A percentile compares a stretch with the other conserved stretches of the same genome.
phyloP scores from a whole-genome alignment of 1,284 basidiomycete species.

The Exobasidium cylindrosporum region DNA sequence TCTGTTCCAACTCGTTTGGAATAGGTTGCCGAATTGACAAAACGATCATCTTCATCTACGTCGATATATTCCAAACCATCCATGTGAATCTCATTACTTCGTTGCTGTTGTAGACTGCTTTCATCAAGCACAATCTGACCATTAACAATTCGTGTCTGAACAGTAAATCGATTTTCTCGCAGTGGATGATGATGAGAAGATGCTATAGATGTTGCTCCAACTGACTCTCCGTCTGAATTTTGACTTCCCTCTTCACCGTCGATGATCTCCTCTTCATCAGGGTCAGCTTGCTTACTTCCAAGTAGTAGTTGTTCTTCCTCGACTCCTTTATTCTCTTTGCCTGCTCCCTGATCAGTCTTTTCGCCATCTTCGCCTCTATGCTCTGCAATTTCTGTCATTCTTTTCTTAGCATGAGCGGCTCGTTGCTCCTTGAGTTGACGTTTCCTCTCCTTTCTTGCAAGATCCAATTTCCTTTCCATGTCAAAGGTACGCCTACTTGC shows the following conservation, averaged over 20 bases:
- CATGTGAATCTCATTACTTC: conserved; percentile 15
- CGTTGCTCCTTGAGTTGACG: conserved; percentile 6
- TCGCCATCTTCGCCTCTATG: conserved; percentile 19
- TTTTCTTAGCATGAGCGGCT: too few species aligned
- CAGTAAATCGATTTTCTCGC: conserved; percentile 48
- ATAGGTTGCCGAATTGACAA: conserved; percentile 79
- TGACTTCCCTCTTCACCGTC: conserved; percentile 22
- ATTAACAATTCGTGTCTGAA: conserved; percentile 54
- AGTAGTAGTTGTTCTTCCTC: conserved; percentile 19
- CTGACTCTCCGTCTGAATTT: conserved; percentile 14
- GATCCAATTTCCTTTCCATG: conserved; percentile 35
- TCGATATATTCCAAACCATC: conserved; percentile 66
- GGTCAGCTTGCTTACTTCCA: conserved; percentile 5
- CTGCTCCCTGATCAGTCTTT: conserved; percentile 15
- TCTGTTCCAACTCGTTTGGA: conserved; percentile 63
- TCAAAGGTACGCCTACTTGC: conserved; percentile 48
- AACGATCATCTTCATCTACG: conserved; percentile 67
- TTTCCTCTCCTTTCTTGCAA: conserved; percentile 29
- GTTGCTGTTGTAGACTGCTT: conserved; percentile 50
- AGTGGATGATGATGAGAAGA: conserved; percentile 32
- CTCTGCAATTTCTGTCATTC: background rate
- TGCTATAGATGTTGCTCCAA: conserved; percentile 17
- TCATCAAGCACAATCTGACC: conserved; percentile 57
- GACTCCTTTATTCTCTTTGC: conserved; percentile 5
- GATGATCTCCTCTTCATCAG: conserved; percentile 23